A percentile compares a stretch with the other conserved stretches of the same genome.
Conservation (phyloP, 139 green algal species). For the Chlorella sp. region DNA sequence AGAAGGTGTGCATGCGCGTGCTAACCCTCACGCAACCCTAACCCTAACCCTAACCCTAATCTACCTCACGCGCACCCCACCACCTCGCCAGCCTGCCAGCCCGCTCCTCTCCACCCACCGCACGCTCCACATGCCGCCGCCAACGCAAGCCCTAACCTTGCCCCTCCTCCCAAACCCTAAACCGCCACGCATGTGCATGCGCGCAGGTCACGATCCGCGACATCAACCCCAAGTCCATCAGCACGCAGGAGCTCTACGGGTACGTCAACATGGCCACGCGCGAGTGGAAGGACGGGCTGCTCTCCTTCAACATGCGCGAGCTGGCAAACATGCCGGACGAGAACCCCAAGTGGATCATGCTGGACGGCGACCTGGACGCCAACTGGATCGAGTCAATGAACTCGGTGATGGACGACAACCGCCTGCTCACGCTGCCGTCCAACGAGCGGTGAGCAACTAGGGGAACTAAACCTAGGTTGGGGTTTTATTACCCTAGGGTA, state of each 20-base stretch:
- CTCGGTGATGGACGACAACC: conserved; percentile 84
- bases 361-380: conserved; percentile 82
- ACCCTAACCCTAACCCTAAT: too few relatives aligned
- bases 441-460: conserved; percentile 73
- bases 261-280: conserved; percentile 83
- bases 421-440: conserved; percentile 76
- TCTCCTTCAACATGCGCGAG: conserved; percentile 84
- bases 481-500: too few relatives aligned
- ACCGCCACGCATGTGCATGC: conserved; percentile 1
- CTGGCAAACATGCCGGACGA: conserved; percentile 76
- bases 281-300: conserved; percentile 85
- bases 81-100: too few relatives aligned
- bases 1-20: conserved; percentile 72
- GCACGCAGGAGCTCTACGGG: conserved; percentile 83
- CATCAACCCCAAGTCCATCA: conserved; percentile 87
- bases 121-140: too few relatives aligned
- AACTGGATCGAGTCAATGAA: conserved; percentile 92
- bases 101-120: too few relatives aligned
- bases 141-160: too few relatives aligned
- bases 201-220: conserved; percentile 66
- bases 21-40: too few relatives aligned
- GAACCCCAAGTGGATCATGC: conserved; percentile 84
- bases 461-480: too few relatives aligned
- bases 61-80: too few relatives aligned
- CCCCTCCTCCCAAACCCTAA: conserved; percentile 4